Base-by-base conservation (phyloP, 1,139 yeast species). In the Debaryomyces robertsiae region DNA sequence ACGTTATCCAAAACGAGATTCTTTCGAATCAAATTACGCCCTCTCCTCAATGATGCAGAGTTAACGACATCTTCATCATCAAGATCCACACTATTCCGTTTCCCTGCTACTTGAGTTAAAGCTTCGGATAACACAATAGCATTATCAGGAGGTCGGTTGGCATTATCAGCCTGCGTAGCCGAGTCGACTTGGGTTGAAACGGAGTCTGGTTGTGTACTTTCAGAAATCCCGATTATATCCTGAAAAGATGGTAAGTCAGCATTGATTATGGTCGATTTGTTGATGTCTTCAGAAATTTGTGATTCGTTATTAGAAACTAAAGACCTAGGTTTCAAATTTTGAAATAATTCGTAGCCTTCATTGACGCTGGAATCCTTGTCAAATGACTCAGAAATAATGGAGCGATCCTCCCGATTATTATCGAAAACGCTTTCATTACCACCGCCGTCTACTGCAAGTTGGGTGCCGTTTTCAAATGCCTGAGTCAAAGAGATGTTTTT, bases 41-140 rank as follows among this genome's bases (percentile, higher is more conserved):
- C 74, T 11, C 44, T 46, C 25, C 46, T 49, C 1, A 67, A 58
- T 15, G 52, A 49, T 7, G 54, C 49, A 4, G 69, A 69, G 3
- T 63, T 59, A 9, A 67, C 51, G 2, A 57, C 55, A 28, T 65
- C 69, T 16, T 60, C 64, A 18, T 60, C 65, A 9, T 55, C 59
- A 3, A 52, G 54, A 17, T 53, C 38, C 2, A 15, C 16, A 9
- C 15, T 6, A 4, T 10, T 16, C 6, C 10, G 6, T 4, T 6
- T 27, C 17, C 32, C 38, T 10, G 23, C 5, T 3, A 9, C 11
- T 9, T 16, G 32, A 37, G 29, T 40, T 37, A 10, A 27, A 30
- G 32, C n/a, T 19, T 19, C 22, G 7, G 7, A 6, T 19, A 7
- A 7, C 22, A 19, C 7, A 7, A 7, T 19, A 19, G 22, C 7